Base-by-base conservation (phyloP, 306 rosid species). In the Herpetospermum pedunculosum region DNA sequence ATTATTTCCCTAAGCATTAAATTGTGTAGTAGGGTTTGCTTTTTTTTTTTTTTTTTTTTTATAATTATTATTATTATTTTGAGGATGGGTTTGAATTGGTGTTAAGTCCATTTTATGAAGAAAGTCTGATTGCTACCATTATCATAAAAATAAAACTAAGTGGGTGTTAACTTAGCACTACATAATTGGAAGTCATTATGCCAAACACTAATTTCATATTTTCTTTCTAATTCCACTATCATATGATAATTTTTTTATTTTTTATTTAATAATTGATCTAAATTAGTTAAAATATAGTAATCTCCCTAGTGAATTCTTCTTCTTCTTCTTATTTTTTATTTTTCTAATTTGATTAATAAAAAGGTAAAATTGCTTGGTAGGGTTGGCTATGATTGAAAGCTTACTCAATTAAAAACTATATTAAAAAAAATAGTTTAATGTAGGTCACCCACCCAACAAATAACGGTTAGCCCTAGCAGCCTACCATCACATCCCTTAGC, bases 371-470 rank as follows among this genome's bases (percentile, higher is more conserved):
- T 57, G 29, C 9, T 62, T 32, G 69, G 69, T 62, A 44, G 48
- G 71, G 71, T n/a, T 64, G n/a, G 44, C 28, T 35, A 38, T 21
- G 8, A 40, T 11, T 65, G 10, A 21, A 38, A 21, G 34, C n/a
- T 40, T 65, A 25, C 15, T 65, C 32, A 37, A 65, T 37, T 37
- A 0, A 65, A 35, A 55, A 18, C 32, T 23, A 64, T 64, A 19
- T 35, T 25, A 25, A 14, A 23, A 40, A 41, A 16, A 30, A 29
- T 15, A 60, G 19, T 15, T 18, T 62, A 34, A 52, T 72, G 65
- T 53, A 73, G 76, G 15, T 73, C 67, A 73, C 76, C 76, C 13
- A 73, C 76, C 76, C 76, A 73, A 34, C 76, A 73, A 73, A 32
- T 53, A 73, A 73, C 38, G 37, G 76, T 73, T 73, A 46, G 74